A percentile compares a stretch with the other conserved stretches of the same genome.
phyloP scores from a whole-genome alignment of 139 green algal genomes.

The Nannochloris sp. region DNA sequence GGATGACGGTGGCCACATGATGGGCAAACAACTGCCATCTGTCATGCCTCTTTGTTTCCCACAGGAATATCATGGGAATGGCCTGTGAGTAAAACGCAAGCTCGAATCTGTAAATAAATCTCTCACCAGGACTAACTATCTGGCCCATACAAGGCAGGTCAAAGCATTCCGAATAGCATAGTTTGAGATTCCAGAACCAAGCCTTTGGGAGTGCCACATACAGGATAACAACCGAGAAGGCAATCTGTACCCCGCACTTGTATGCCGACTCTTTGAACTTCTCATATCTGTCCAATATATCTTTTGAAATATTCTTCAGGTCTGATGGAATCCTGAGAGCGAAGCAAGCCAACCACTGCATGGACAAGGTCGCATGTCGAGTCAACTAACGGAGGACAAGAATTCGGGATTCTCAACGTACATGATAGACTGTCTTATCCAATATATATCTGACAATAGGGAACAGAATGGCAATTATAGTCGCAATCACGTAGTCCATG shows the following conservation, averaged over 20 bases:
- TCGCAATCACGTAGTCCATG: constrained; percentile 16
- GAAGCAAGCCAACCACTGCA: background rate
- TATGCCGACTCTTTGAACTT: constrained; percentile 29
- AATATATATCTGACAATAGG: constrained; percentile 21
- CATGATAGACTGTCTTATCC: constrained; percentile 18
- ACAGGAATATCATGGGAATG: constrained; percentile 41
- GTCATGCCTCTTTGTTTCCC: constrained; percentile 72
- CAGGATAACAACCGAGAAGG: constrained; percentile 18
- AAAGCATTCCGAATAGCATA: constrained; percentile 51
- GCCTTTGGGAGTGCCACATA: constrained; percentile 13
- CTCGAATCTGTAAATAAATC: constrained; percentile 67
- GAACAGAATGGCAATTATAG: constrained; percentile 16
- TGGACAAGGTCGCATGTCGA: no score
- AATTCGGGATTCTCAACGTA: constrained; percentile 1
- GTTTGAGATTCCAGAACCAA: constrained; percentile 40
- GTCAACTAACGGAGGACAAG: background rate
- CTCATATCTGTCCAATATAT: background rate
- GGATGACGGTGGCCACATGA: constrained; percentile 67
- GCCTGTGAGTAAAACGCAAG: constrained; percentile 68
- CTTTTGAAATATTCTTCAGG: constrained; percentile 8
- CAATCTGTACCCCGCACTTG: constrained; percentile 25
- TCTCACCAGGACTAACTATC: constrained; percentile 27
- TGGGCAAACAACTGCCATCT: constrained; percentile 67
- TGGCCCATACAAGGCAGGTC: constrained; percentile 46
- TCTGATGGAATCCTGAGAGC: constrained; percentile 10